Evolutionary conservation across 179 eudicot genomes (phyloP), one percentile per base, ranked within the genome.

Genomic region (Silene coronaria): DNA sequence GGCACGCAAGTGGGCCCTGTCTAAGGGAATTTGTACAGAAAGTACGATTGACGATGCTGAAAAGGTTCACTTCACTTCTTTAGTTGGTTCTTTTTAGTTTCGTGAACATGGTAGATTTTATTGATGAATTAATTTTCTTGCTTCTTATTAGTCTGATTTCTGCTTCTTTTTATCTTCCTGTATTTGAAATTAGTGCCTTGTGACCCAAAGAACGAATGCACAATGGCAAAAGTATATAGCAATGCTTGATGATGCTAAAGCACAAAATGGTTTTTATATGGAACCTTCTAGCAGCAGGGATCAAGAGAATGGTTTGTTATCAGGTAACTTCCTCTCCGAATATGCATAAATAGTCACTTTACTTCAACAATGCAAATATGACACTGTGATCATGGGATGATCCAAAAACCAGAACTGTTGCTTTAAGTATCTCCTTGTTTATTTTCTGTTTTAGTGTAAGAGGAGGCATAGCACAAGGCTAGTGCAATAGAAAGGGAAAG

Each of bases 221-320:
- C 98, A 90, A 71, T 96, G 99, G 99, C 75, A 76, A 75, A 90
- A 83, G 77, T 96, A 89, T 80, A 93, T 75, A 82, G 78, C 83
- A 78, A 90, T 91, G 96, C 96, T 96, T 83, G 89, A 87, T 81
- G 83, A 89, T 79, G 96, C 91, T 70, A 82, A 78, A 78, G 73
- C 77, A 16, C 78, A 24, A 28, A 74, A 72, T 75, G 69, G 46
- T 71, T 81, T 75, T 70, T 72, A 60, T 32, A 21, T 21, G 17
- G 74, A 78, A 71, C 76, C 70, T 64, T 79, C 75, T 46, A 71
- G 81, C 46, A 64, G 78, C 45, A 61, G 61, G 64, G n/a, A 53
- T 66, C 80, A 53, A 51, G 72, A 81, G 48, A 75, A 58, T 46
- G 75, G 57, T 63, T 23, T 13, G 61, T 26, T 80, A 78, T 75